Conservation (phyloP, 2,329 filamentous ascomycete species). For the Alternaria ethzedia region DNA sequence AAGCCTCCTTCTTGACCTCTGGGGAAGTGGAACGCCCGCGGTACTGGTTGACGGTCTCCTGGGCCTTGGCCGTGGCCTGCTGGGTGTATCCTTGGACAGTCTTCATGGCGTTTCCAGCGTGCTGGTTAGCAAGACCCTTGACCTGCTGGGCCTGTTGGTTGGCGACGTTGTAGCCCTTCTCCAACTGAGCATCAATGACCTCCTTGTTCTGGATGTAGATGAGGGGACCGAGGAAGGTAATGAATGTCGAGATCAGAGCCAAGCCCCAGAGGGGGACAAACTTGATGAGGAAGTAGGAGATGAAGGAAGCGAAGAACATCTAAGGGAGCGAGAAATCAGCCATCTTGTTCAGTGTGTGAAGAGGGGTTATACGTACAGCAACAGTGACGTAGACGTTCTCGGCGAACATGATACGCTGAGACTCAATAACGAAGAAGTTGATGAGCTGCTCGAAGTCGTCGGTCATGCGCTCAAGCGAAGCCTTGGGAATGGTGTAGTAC, state of each 20-base stretch:
- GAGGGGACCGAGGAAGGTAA: constrained; percentile 66
- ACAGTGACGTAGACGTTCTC: constrained; percentile 68
- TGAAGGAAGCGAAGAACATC: constrained; percentile 65
- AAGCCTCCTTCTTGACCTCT: constrained; percentile 32
- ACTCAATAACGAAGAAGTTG: constrained; percentile 73
- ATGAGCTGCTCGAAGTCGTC: constrained; percentile 69
- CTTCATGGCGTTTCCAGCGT: constrained; percentile 64
- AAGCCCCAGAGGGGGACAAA: constrained; percentile 70
- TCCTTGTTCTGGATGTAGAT: constrained; percentile 71
- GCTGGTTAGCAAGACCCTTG: constrained; percentile 65
- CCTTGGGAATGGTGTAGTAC: constrained; percentile 71
- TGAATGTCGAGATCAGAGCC: constrained; percentile 61
- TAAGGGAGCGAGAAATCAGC: constrained; percentile 35
- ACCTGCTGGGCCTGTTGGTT: constrained; percentile 66
- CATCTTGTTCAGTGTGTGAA: not conserved
- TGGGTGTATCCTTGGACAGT: constrained; percentile 65
- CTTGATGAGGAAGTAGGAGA: constrained; percentile 70
- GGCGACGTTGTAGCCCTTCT: constrained; percentile 61
- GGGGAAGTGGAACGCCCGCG: constrained; percentile 47
- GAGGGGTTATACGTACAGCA: constrained; percentile 56
- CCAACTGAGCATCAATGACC: constrained; percentile 66
- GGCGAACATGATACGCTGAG: constrained; percentile 69
- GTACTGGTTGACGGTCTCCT: constrained; percentile 55
- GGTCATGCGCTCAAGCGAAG: constrained; percentile 65
- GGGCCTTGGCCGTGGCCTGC: constrained; percentile 66